Evolutionary conservation across 495 filamentous ascomycete species (phyloP).

Genomic region (Podospora australis): DNA sequence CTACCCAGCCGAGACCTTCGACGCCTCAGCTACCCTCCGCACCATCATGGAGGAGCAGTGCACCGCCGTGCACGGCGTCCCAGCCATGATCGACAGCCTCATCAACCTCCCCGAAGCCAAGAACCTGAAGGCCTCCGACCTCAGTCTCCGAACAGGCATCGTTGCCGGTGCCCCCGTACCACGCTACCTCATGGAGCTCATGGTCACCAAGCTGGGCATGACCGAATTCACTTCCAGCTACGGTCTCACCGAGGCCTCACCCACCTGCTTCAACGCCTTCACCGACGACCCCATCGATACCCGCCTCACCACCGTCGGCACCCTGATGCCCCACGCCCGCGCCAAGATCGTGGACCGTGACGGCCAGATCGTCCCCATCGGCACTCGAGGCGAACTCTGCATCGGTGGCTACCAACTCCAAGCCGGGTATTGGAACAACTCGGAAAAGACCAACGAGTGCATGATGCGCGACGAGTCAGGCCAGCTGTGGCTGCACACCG

Average conservation of each 20-base stretch:
- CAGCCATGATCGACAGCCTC: slow-evolving; percentile 66
- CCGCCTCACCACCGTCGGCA: slow-evolving; percentile 58
- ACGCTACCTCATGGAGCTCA: slow-evolving; percentile 54
- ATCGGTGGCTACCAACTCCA: slow-evolving; percentile 64
- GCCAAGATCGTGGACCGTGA: slow-evolving; percentile 60
- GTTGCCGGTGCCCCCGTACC: slow-evolving; percentile 64
- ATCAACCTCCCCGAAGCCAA: slow-evolving; percentile 46
- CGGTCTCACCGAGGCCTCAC: slow-evolving; percentile 65
- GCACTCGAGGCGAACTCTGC: slow-evolving; percentile 57
- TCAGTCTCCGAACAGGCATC: slow-evolving; percentile 59
- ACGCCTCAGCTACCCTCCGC: slow-evolving; percentile 49
- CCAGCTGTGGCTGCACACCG: slow-evolving; percentile 59
- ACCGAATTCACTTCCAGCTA: slow-evolving; percentile 63
- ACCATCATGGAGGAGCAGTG: slow-evolving; percentile 58
- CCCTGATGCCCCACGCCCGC: slow-evolving; percentile 57
- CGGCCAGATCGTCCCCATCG: slow-evolving; percentile 54
- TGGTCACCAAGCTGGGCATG: slow-evolving; percentile 58
- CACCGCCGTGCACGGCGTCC: slow-evolving; percentile 65
- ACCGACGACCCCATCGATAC: slow-evolving; percentile 55
- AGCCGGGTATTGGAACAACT: slow-evolving; percentile 64
- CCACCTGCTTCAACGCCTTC: slow-evolving; percentile 66
- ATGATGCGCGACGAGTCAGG: slow-evolving; percentile 54
- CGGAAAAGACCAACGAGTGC: slow-evolving; percentile 59
- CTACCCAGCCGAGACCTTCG: slow-evolving; percentile 60
- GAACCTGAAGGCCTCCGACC: slow-evolving; percentile 36